Evolutionary conservation across 2,329 filamentous ascomycete species (phyloP).

Genomic region (Alternaria gaisen): DNA sequence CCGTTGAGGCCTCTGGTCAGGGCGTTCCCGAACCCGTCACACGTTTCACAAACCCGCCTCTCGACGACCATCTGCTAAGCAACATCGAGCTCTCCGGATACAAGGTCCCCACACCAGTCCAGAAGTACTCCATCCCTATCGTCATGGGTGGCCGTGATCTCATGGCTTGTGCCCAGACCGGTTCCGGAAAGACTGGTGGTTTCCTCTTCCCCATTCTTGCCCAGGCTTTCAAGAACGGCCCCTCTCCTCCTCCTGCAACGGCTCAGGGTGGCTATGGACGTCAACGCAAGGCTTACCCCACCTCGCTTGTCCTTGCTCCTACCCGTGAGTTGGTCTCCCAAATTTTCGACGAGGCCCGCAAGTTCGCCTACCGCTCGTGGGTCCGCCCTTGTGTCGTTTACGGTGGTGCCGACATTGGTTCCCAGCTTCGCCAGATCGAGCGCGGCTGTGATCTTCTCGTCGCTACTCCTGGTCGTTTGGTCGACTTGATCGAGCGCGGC

Average conservation of each 20-base stretch:
- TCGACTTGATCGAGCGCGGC: slow-evolving; percentile 97
- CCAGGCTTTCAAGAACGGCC: slow-evolving; percentile 93
- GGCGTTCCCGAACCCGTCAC: slow-evolving; percentile 92
- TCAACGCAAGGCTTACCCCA: slow-evolving; percentile 97
- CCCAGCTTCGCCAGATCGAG: slow-evolving; percentile 97
- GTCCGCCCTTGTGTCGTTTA: slow-evolving; percentile 98
- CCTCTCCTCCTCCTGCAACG: slow-evolving; percentile 71
- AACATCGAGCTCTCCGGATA: slow-evolving; percentile 97
- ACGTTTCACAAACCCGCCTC: slow-evolving; percentile 90
- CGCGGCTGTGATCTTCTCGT: slow-evolving; percentile 96
- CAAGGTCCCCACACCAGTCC: slow-evolving; percentile 94
- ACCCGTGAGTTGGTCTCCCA: slow-evolving; percentile 99
- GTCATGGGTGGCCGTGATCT: slow-evolving; percentile 97
- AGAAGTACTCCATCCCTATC: slow-evolving; percentile 99
- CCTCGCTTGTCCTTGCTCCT: slow-evolving; percentile 92
- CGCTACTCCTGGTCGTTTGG: slow-evolving; percentile 94
- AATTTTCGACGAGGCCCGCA: slow-evolving; percentile 96
- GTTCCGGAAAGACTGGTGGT: slow-evolving; percentile 99
- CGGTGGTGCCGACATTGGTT: slow-evolving; percentile 97
- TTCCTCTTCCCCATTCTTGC: slow-evolving; percentile 99
- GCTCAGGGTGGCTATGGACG: slow-evolving; percentile 74
- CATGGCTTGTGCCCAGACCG: slow-evolving; percentile 99
- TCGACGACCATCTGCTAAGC: slow-evolving; percentile 89
- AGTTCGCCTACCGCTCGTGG: slow-evolving; percentile 99
- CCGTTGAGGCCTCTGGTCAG: slow-evolving; percentile 93